Conservation (phyloP, 371 early-diverging fungal species). For the Basidiobolus meristosporus region DNA sequence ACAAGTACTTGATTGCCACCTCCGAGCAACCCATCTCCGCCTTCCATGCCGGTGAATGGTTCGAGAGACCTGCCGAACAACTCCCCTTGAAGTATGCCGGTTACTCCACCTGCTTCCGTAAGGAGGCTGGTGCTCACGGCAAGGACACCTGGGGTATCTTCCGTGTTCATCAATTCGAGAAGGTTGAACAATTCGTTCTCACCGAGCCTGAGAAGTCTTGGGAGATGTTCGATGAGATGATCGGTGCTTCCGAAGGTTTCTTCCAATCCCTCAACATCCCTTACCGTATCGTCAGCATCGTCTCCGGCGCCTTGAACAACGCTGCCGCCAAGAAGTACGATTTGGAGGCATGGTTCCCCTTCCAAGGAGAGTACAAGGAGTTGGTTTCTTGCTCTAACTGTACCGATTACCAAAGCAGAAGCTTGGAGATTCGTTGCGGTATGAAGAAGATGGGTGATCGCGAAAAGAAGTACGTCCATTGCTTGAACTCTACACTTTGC, state of each 20-base stretch:
- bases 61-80: conserved; percentile 75
- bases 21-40: conserved; percentile 99
- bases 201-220: conserved; percentile 94
- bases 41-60: conserved; percentile 94
- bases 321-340: conserved; percentile 99
- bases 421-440: conserved; percentile 94
- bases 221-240: conserved; percentile 97
- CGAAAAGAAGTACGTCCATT: conserved; percentile 96
- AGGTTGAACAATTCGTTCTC: conserved; percentile 98
- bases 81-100: conserved; percentile 95
- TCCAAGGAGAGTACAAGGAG: conserved; percentile 95
- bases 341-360: conserved; percentile 99
- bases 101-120: conserved; percentile 98
- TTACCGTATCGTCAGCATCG: conserved; percentile 91
- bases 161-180: conserved; percentile 99
- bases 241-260: conserved; percentile 85
- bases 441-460: conserved; percentile 89
- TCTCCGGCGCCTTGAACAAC: conserved; percentile 97
- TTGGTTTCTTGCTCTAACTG: conserved; percentile 99
- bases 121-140: conserved; percentile 99
- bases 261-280: conserved; percentile 80
- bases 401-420: conserved; percentile 95
- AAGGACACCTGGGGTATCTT: conserved; percentile 99
- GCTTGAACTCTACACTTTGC: conserved; percentile 96
- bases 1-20: conserved; percentile 98